Percentiles rank a stretch among this genome's conserved stretches.
Evolutionary conservation across 2,329 filamentous ascomycete species (phyloP).

Genomic region (Ophiognomonia clavigignenti-juglandacearum): DNA sequence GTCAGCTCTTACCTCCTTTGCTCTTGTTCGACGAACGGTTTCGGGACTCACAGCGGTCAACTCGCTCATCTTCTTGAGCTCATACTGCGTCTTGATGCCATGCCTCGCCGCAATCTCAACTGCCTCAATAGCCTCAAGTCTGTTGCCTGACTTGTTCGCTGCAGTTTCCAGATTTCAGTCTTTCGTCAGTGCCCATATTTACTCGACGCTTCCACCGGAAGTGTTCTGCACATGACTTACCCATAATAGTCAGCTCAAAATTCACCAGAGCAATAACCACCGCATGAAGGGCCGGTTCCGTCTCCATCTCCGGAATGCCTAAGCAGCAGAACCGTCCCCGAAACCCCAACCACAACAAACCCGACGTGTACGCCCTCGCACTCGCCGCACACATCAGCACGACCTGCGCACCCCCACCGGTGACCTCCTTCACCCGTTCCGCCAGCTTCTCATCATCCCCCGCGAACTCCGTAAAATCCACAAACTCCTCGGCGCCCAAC

Average conservation of each 20-base stretch:
- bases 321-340: conserved; percentile 1
- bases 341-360: neutral
- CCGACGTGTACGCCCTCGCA: conserved; percentile 1
- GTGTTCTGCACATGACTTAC: neutral
- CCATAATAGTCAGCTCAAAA: neutral
- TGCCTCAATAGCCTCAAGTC: conserved; percentile 1
- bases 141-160: conserved; percentile 4
- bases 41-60: neutral
- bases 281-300: neutral
- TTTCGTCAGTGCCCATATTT: neutral
- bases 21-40: neutral
- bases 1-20: neutral
- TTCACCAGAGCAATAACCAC: neutral
- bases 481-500: conserved; percentile 23
- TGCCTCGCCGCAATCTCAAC: conserved; percentile 1
- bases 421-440: conserved; percentile 20
- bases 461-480: conserved; percentile 23
- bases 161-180: neutral
- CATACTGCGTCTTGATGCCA: conserved; percentile 1
- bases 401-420: conserved; percentile 22
- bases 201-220: neutral
- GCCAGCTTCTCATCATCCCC: conserved; percentile 16
- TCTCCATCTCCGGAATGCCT: neutral
- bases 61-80: neutral
- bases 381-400: conserved; percentile 1